These are phyloP conservation scores for Colletotrichum lupini DNA, from an alignment of 2,329 filamentous ascomycete genomes.

Conservation along the genomic window DNA sequence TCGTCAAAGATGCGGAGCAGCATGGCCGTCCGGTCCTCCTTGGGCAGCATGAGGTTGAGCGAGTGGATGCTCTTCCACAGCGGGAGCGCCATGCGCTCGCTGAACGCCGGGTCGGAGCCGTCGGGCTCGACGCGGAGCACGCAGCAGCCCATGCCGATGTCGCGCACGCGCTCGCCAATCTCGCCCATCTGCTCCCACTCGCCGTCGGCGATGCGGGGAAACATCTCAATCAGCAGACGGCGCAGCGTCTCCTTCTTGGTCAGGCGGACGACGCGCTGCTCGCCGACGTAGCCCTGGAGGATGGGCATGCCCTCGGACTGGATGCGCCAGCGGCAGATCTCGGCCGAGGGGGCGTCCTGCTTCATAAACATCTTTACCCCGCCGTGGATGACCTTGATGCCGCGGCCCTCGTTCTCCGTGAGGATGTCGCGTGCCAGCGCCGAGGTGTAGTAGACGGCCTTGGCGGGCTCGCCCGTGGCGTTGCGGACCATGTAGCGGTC, in stretches of 20 bases:
- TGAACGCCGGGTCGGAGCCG: constrained; percentile 67
- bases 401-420: constrained; percentile 85
- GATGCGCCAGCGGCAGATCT: constrained; percentile 93
- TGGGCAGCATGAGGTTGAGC: constrained; percentile 96
- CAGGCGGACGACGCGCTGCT: constrained; percentile 79
- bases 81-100: constrained; percentile 87
- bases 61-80: constrained; percentile 94
- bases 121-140: constrained; percentile 86
- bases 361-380: constrained; percentile 99
- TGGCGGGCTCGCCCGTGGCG: constrained; percentile 84
- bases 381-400: constrained; percentile 95
- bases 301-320: constrained; percentile 95
- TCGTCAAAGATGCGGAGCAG: constrained; percentile 92
- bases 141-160: constrained; percentile 90
- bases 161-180: constrained; percentile 84
- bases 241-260: constrained; percentile 83
- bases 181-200: constrained; percentile 84
- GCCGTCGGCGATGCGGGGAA: constrained; percentile 84
- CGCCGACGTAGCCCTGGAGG: constrained; percentile 88
- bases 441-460: constrained; percentile 97
- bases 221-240: constrained; percentile 93
- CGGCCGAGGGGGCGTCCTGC: constrained; percentile 88
- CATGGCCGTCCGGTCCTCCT: constrained; percentile 95
- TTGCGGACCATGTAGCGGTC: constrained; percentile 98
- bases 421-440: constrained; percentile 87